Evolutionary conservation across 1,139 yeast species (phyloP).

Genomic region (Lodderomyces jiufengensis): DNA sequence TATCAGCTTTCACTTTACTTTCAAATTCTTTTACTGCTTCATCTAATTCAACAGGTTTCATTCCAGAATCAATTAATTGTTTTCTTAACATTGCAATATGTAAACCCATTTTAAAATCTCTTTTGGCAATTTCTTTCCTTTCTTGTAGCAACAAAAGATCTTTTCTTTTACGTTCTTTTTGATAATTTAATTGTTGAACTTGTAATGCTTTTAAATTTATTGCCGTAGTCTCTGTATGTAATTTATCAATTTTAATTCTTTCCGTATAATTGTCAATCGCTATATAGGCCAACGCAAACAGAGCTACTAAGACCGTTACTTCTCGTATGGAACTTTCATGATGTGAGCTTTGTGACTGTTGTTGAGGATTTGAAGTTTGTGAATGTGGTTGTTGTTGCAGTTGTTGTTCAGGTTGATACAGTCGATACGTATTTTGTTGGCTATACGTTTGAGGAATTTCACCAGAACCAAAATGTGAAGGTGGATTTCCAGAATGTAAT

Average conservation of each 20-base stretch:
- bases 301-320: slow-evolving; percentile 33
- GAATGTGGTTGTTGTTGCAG: too few relatives aligned
- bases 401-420: too few relatives aligned
- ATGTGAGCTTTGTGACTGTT: background rate
- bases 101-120: slow-evolving; percentile 57
- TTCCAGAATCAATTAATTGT: slow-evolving; percentile 55
- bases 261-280: slow-evolving; percentile 51
- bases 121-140: slow-evolving; percentile 44
- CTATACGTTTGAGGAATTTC: too few relatives aligned
- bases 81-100: slow-evolving; percentile 61
- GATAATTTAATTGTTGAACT: slow-evolving; percentile 41
- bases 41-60: slow-evolving; percentile 52
- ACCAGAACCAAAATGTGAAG: too few relatives aligned
- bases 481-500: too few relatives aligned
- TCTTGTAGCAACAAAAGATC: slow-evolving; percentile 48
- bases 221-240: slow-evolving; percentile 36
- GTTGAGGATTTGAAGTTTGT: too few relatives aligned
- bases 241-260: slow-evolving; percentile 40
- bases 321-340: slow-evolving; percentile 24
- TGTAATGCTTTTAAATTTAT: slow-evolving; percentile 42
- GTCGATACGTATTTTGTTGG: too few relatives aligned
- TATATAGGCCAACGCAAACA: slow-evolving; percentile 41
- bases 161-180: slow-evolving; percentile 42
- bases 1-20: slow-evolving; percentile 51
- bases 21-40: slow-evolving; percentile 53